Percentiles rank a stretch among this genome's conserved stretches.
These are phyloP conservation scores for Decorospora gaudefroyi DNA, from an alignment of 2,329 filamentous ascomycete species.

Conservation along the genomic window DNA sequence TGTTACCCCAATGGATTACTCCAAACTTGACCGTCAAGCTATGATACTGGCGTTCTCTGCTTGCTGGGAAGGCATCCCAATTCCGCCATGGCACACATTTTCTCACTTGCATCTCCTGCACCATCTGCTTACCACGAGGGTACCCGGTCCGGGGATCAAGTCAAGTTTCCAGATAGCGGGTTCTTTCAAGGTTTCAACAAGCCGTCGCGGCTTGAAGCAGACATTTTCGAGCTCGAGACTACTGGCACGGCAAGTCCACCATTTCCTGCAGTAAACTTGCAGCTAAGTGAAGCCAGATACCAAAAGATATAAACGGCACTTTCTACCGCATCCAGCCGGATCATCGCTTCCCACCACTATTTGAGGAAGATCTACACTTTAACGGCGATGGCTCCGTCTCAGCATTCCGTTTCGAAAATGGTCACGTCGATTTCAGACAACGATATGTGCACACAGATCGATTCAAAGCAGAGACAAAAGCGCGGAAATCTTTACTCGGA, in stretches of 20 bases:
- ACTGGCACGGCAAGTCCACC: slow-evolving; percentile 35
- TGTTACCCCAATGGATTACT: too few species aligned
- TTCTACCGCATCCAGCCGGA: slow-evolving; percentile 54
- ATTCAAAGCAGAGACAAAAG: slow-evolving; percentile 48
- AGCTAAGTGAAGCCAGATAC: slow-evolving; percentile 34
- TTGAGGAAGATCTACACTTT: slow-evolving; percentile 59
- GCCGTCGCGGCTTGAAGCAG: slow-evolving; percentile 49
- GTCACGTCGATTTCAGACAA: slow-evolving; percentile 51
- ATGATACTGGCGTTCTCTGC: neutral
- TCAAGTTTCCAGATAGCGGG: slow-evolving; percentile 40
- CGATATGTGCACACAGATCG: slow-evolving; percentile 52
- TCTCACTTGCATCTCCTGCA: slow-evolving; percentile 36
- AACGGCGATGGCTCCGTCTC: slow-evolving; percentile 54
- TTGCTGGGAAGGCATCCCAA: neutral
- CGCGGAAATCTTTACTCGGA: slow-evolving; percentile 55
- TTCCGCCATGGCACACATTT: slow-evolving; percentile 41
- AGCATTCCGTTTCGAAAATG: slow-evolving; percentile 50
- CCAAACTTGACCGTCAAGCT: neutral
- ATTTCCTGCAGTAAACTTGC: neutral
- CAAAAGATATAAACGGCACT: slow-evolving; percentile 52
- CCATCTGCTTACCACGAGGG: slow-evolving; percentile 34
- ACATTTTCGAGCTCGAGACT: slow-evolving; percentile 49
- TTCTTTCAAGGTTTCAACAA: slow-evolving; percentile 51
- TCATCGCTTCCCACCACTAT: slow-evolving; percentile 59
- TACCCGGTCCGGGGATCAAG: slow-evolving; percentile 29